phyloP scores from a whole-genome alignment of 2,329 filamentous ascomycete genomes.

The Ceratocystis harringtonii region DNA sequence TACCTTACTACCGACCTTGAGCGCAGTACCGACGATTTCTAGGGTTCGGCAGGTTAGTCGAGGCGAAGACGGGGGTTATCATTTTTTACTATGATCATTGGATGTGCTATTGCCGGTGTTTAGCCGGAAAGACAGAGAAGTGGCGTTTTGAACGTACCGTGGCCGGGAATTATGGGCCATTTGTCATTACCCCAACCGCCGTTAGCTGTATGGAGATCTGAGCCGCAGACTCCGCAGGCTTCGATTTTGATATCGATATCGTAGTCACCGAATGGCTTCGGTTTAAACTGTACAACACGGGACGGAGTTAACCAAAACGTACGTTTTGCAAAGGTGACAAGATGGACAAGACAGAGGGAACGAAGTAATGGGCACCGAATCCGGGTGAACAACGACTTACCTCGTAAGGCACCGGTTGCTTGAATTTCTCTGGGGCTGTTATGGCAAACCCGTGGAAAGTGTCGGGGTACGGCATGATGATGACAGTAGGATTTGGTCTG shows the following conservation, averaged over 20 bases:
- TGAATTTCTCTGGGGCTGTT: constrained; percentile 28
- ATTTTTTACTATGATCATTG: neutral
- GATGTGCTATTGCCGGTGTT: neutral
- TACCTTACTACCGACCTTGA: constrained; percentile 50
- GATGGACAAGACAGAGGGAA: neutral
- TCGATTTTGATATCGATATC: constrained; percentile 75
- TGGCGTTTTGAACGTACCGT: constrained; percentile 24
- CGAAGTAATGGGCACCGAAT: neutral
- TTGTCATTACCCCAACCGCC: constrained; percentile 46
- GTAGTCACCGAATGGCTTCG: constrained; percentile 68
- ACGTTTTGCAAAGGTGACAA: too few species aligned
- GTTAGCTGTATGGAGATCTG: constrained; percentile 50
- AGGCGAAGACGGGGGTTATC: neutral
- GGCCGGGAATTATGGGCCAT: constrained; percentile 46
- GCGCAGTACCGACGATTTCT: constrained; percentile 50
- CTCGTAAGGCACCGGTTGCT: constrained; percentile 7
- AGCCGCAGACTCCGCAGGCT: constrained; percentile 55
- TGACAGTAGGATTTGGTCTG: too few species aligned
- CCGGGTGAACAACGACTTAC: neutral
- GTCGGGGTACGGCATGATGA: constrained; percentile 39
- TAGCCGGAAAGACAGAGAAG: neutral
- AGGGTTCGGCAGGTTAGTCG: neutral
- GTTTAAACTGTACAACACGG: constrained; percentile 42
- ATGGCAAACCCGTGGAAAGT: constrained; percentile 49
- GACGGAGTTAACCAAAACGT: neutral